Evolutionary conservation across 1,139 yeast species (phyloP).

Genomic region (Keqinozyma sinolaborantium): DNA sequence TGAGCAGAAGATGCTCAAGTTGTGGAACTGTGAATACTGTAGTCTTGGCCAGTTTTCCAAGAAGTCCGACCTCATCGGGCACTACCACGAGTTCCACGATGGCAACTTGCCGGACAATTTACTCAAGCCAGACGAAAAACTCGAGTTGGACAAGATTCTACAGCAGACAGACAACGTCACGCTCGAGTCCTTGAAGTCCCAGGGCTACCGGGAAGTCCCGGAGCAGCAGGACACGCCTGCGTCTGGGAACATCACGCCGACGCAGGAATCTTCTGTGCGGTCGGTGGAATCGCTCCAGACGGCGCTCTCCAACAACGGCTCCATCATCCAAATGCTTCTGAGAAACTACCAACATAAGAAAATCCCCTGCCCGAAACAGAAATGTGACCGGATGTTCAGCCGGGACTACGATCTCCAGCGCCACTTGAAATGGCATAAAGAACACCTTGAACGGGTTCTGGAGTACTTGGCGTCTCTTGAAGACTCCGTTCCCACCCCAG

Average conservation of each 20-base stretch:
- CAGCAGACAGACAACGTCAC: conserved; percentile 11
- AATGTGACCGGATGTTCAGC: conserved; percentile 46
- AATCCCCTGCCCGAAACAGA: conserved; percentile 41
- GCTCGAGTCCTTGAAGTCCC: conserved; percentile 2
- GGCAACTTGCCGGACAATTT: conserved; percentile 35
- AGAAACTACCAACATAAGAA: conserved; percentile 28
- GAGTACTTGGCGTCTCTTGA: conserved; percentile 27
- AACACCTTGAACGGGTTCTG: conserved; percentile 30
- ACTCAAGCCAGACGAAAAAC: conserved; percentile 22
- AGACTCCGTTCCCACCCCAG: too few species aligned
- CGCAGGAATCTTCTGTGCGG: not conserved
- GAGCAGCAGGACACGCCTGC: not conserved
- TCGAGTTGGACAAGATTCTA: conserved; percentile 18
- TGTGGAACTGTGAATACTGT: conserved; percentile 64
- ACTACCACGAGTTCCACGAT: conserved; percentile 44
- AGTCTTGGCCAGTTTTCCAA: conserved; percentile 30
- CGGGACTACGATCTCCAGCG: conserved; percentile 47
- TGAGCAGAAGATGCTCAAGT: conserved; percentile 42
- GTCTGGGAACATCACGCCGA: not conserved
- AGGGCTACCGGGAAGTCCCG: conserved; percentile 1
- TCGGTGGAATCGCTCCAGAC: not conserved
- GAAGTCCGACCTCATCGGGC: conserved; percentile 32
- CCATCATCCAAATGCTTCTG: conserved; percentile 36
- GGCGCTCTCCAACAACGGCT: conserved; percentile 13
- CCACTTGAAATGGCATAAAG: conserved; percentile 56